phyloP scores from a whole-genome alignment of 495 filamentous ascomycete species.

The Cryomyces minteri region DNA sequence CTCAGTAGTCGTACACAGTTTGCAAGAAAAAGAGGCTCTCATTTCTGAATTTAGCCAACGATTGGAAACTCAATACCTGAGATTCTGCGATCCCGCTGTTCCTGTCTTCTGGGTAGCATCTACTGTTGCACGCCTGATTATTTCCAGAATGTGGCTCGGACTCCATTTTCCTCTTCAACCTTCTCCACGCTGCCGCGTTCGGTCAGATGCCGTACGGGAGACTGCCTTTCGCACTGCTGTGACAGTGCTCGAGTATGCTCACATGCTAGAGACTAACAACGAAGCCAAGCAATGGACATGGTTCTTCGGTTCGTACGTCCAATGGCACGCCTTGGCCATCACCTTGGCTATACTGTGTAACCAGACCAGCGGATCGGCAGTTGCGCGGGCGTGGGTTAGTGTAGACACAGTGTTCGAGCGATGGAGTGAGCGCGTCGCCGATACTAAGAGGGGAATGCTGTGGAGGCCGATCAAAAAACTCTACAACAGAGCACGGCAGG shows the following conservation, averaged over 20 bases:
- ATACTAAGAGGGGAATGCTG: conserved; percentile 1
- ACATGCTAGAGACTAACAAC: background rate
- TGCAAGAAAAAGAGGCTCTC: background rate
- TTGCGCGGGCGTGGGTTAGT: conserved; percentile 1
- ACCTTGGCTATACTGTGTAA: conserved; percentile 1
- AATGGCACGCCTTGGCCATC: conserved; percentile 3
- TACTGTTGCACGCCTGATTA: background rate
- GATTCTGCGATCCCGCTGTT: background rate
- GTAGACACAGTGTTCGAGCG: background rate
- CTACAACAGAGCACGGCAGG: conserved; percentile 1
- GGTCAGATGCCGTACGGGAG: background rate
- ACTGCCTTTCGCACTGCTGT: background rate
- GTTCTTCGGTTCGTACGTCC: background rate
- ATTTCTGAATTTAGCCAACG: background rate
- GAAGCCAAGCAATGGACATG: background rate
- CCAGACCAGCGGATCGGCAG: background rate
- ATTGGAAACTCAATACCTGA: background rate
- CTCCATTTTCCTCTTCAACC: background rate
- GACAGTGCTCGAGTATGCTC: background rate
- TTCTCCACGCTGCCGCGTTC: background rate
- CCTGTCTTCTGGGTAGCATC: background rate
- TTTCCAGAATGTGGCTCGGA: background rate
- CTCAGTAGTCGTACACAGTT: background rate
- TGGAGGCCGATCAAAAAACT: conserved; percentile 3
- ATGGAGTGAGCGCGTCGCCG: background rate